phyloP scores from a whole-genome alignment of 163 green algal genomes.

The Scenedesmus sp. region DNA sequence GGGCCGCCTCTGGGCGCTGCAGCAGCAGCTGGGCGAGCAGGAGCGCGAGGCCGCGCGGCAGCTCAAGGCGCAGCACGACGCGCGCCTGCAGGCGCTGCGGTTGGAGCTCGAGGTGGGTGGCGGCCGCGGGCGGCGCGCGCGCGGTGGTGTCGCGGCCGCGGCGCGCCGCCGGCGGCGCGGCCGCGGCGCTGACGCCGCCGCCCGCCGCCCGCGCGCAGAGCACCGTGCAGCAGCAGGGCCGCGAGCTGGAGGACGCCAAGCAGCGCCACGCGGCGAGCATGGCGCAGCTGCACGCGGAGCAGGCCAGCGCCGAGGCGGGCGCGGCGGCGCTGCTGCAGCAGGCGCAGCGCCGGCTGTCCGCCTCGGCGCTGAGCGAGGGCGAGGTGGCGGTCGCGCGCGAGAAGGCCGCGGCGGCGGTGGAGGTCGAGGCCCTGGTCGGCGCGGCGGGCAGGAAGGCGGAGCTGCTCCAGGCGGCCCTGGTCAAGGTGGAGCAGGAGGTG shows the following conservation, averaged over 20 bases:
- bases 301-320: constrained; percentile 3
- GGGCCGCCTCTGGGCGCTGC: constrained; percentile 33
- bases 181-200: not conserved
- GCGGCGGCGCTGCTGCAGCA: constrained; percentile 26
- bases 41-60: not conserved
- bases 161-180: too few relatives aligned
- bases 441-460: constrained; percentile 10
- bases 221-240: not conserved
- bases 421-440: constrained; percentile 17
- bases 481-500: constrained; percentile 25
- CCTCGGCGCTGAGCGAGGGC: not conserved
- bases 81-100: not conserved
- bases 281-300: not conserved
- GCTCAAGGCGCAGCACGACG: not conserved
- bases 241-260: constrained; percentile 7
- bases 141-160: too few relatives aligned
- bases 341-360: constrained; percentile 20
- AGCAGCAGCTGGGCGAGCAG: constrained; percentile 31
- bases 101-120: not conserved
- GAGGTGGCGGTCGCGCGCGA: constrained; percentile 13
- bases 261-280: constrained; percentile 9
- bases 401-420: constrained; percentile 20
- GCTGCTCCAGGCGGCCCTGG: constrained; percentile 24
- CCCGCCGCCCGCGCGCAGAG: not conserved
- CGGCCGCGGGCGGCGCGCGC: too few relatives aligned